phyloP scores from a whole-genome alignment of 2,329 filamentous ascomycete genomes.

The Kalaharituber pfeilii region DNA sequence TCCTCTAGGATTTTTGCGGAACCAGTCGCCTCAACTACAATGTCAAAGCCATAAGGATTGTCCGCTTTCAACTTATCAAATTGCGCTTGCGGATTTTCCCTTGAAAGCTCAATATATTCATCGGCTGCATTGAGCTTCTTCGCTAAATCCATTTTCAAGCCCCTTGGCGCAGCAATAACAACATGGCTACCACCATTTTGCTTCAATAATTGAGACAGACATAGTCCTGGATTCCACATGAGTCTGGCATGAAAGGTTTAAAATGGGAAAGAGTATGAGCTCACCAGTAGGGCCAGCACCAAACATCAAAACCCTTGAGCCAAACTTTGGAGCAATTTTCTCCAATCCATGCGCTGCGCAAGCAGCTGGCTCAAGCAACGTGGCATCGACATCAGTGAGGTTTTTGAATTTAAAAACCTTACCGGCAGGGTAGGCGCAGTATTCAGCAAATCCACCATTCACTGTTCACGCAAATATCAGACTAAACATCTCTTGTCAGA shows the following conservation, averaged over 20 bases:
- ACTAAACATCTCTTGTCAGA: no score
- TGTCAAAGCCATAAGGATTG: slow-evolving; percentile 57
- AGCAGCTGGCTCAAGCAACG: slow-evolving; percentile 51
- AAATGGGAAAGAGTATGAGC: no score
- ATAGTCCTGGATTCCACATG: slow-evolving; percentile 26
- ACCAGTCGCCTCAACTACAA: slow-evolving; percentile 44
- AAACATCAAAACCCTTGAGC: slow-evolving; percentile 48
- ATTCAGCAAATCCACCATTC: slow-evolving; percentile 57
- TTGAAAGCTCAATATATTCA: slow-evolving; percentile 38
- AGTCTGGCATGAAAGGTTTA: background rate
- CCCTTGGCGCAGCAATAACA: slow-evolving; percentile 49
- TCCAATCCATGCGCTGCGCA: slow-evolving; percentile 55
- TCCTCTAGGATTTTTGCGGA: slow-evolving; percentile 51
- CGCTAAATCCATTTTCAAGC: slow-evolving; percentile 54
- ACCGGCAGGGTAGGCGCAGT: slow-evolving; percentile 39
- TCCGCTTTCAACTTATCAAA: slow-evolving; percentile 45
- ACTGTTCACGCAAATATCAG: slow-evolving; percentile 28
- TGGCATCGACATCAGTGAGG: slow-evolving; percentile 49
- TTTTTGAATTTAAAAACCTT: slow-evolving; percentile 50
- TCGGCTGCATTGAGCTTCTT: slow-evolving; percentile 39
- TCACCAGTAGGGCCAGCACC: slow-evolving; percentile 47
- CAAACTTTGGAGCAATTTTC: slow-evolving; percentile 48
- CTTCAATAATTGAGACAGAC: slow-evolving; percentile 44
- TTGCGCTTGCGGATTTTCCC: slow-evolving; percentile 39
- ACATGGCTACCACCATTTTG: slow-evolving; percentile 52